phyloP scores from a whole-genome alignment of 495 filamentous ascomycete genomes.

The Astrocystis sublimbata region DNA sequence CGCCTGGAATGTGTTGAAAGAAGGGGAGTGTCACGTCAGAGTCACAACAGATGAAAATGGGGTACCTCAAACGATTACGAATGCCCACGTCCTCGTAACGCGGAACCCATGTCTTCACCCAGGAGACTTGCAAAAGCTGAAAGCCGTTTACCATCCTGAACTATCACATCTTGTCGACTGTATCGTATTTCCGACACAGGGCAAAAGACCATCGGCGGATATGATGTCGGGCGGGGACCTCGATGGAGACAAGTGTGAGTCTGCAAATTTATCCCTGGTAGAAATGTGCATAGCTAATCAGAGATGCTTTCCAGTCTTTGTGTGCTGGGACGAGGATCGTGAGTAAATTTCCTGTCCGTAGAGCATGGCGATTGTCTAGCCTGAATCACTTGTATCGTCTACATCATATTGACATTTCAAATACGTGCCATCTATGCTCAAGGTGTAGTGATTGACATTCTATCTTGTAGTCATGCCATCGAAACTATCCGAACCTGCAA shows the following conservation, averaged over 20 bases:
- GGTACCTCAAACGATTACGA: slow-evolving; percentile 37
- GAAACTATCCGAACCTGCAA: slow-evolving; percentile 44
- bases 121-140: slow-evolving; percentile 55
- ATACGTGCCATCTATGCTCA: background rate
- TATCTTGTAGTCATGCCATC: slow-evolving; percentile 37
- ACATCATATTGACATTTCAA: background rate
- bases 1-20: slow-evolving; percentile 44
- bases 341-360: background rate
- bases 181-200: slow-evolving; percentile 52
- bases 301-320: slow-evolving; percentile 43
- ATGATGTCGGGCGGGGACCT: slow-evolving; percentile 57
- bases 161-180: slow-evolving; percentile 52
- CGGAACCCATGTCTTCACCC: slow-evolving; percentile 56
- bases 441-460: background rate
- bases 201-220: slow-evolving; percentile 50
- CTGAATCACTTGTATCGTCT: background rate
- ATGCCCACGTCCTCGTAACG: slow-evolving; percentile 49
- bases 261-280: background rate
- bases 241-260: slow-evolving; percentile 53
- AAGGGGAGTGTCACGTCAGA: slow-evolving; percentile 48
- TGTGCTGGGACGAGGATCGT: slow-evolving; percentile 51
- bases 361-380: background rate
- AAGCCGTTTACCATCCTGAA: slow-evolving; percentile 41
- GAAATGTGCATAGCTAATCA: background rate
- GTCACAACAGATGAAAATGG: slow-evolving; percentile 48